These are phyloP conservation scores for Rhinocladiella mackenziei DNA, from an alignment of 2,329 filamentous ascomycete species.

Conservation along the genomic window DNA sequence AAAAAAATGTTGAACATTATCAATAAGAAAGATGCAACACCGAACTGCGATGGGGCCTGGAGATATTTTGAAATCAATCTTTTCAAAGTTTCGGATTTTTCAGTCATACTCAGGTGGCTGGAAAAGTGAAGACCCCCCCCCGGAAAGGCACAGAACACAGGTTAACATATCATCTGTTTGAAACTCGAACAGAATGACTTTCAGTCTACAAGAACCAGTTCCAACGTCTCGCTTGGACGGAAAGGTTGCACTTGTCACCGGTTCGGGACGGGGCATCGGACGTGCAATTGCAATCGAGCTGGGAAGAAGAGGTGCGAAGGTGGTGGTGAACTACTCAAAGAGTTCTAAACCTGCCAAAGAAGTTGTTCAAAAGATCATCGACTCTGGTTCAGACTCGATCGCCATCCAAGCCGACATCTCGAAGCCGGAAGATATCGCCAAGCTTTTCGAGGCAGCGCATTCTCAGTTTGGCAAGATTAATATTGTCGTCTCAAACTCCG, in stretches of 20 bases:
- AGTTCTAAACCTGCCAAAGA: constrained; percentile 36
- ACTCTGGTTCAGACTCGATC: constrained; percentile 35
- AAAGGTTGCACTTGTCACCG: constrained; percentile 37
- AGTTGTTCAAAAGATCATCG: constrained; percentile 23
- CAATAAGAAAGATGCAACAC: too few species aligned
- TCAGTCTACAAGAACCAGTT: constrained; percentile 12
- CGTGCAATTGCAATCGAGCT: constrained; percentile 34
- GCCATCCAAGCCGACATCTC: constrained; percentile 46
- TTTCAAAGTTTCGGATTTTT: too few species aligned
- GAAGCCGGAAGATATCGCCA: constrained; percentile 40
- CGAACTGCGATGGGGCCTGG: too few species aligned
- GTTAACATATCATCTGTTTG: too few species aligned
- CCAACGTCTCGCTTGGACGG: constrained; percentile 20
- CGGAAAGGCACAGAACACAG: too few species aligned
- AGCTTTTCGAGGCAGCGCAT: constrained; percentile 29
- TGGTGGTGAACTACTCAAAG: constrained; percentile 43
- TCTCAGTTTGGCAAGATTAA: constrained; percentile 62
- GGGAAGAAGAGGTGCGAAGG: constrained; percentile 32
- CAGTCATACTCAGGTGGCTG: too few species aligned
- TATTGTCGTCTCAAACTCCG: constrained; percentile 53
- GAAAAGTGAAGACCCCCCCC: too few species aligned
- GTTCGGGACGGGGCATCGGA: constrained; percentile 36
- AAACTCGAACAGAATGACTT: too few species aligned
- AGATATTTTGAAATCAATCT: too few species aligned
- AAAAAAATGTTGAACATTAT: too few species aligned